These are phyloP conservation scores for Samsoniella hepiali DNA, from an alignment of 2,329 filamentous ascomycete genomes.

Conservation along the genomic window DNA sequence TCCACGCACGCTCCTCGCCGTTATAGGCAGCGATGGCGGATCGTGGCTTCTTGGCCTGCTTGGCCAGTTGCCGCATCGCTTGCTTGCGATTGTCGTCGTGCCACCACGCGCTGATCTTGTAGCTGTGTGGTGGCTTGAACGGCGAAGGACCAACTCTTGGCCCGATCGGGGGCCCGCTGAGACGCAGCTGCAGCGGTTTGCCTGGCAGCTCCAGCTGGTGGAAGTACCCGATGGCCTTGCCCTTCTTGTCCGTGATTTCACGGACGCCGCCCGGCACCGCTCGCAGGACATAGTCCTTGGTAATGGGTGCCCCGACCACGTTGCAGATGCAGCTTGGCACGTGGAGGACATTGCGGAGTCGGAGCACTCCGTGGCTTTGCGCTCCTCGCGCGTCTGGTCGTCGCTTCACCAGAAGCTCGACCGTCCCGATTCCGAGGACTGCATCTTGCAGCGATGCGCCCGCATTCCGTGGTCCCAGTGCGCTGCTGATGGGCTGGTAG, in stretches of 20 bases:
- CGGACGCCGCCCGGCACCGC: background rate
- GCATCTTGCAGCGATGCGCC: background rate
- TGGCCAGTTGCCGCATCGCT: background rate
- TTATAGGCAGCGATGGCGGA: background rate
- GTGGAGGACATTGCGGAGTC: constrained; percentile 8
- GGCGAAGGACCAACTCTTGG: background rate
- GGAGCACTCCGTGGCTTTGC: constrained; percentile 11
- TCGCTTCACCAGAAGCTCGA: constrained; percentile 16
- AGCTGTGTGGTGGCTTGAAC: background rate
- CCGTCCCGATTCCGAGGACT: constrained; percentile 18
- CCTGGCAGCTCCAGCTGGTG: background rate
- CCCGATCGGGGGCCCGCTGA: constrained; percentile 3
- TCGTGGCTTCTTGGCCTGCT: no score
- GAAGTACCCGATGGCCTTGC: background rate
- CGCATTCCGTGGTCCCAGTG: background rate
- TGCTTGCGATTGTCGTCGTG: background rate
- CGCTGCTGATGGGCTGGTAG: constrained; percentile 15
- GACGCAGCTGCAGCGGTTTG: background rate
- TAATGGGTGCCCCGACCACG: background rate
- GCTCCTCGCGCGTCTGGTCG: constrained; percentile 6
- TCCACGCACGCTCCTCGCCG: constrained; percentile 2
- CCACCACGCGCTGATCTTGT: background rate
- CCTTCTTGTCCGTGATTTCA: background rate
- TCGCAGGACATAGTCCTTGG: background rate
- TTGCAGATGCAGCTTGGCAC: constrained; percentile 6